Evolutionary conservation across 176 grass and related monocot genomes (phyloP).

Genomic region (Raddia distichophylla): DNA sequence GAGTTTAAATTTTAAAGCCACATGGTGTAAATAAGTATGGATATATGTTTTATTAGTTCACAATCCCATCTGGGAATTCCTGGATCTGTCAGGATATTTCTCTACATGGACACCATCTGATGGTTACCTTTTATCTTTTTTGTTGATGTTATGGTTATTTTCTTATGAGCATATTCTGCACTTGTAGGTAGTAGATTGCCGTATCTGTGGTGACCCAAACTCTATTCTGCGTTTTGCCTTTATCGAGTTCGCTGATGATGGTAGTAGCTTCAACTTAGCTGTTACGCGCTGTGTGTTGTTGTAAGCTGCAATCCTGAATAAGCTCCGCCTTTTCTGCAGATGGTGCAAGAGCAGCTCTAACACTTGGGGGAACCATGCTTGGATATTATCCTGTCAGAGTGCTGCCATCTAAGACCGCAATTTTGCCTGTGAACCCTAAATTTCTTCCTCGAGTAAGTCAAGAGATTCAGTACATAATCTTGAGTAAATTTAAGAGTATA

Average conservation of each 20-base stretch:
- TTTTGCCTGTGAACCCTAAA: constrained; percentile 96
- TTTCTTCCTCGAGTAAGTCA: constrained; percentile 84
- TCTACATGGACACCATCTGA: not conserved
- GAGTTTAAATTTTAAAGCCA: constrained; percentile 19
- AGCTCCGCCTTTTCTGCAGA: constrained; percentile 49
- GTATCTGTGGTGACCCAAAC: constrained; percentile 91
- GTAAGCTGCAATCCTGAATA: constrained; percentile 31
- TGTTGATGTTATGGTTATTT: constrained; percentile 1
- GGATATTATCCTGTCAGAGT: constrained; percentile 96
- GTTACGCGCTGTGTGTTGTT: not conserved
- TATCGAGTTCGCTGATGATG: constrained; percentile 96
- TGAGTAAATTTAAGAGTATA: not conserved
- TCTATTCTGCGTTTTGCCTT: constrained; percentile 96
- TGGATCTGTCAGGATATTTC: not conserved
- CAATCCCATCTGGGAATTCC: not conserved
- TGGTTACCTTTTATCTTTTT: not conserved
- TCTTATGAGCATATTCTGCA: constrained; percentile 33
- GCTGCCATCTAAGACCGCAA: constrained; percentile 92
- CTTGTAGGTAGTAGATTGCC: constrained; percentile 90
- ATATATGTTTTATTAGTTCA: not conserved
- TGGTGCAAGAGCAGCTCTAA: constrained; percentile 84
- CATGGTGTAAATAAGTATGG: constrained; percentile 19
- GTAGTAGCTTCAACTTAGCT: constrained; percentile 51
- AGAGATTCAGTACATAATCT: not conserved
- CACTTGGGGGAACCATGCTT: constrained; percentile 80